Evolutionary conservation across 2,329 filamentous ascomycete species (phyloP), one percentile per base, ranked within the genome.

Genomic region (Amylocarpus encephaloides): DNA sequence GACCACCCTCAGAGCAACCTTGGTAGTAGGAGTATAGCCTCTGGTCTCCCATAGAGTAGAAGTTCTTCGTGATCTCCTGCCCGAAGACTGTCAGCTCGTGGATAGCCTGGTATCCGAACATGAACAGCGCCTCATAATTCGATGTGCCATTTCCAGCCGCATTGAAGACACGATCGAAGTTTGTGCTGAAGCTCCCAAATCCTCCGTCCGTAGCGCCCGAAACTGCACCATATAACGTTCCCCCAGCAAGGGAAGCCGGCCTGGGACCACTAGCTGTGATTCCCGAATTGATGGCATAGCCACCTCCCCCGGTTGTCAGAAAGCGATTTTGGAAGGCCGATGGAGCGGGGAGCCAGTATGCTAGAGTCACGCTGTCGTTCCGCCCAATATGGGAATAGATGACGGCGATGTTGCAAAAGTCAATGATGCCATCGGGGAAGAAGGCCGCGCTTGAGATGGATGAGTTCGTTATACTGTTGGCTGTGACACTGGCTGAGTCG

Each of bases 131-230:
- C 3, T 68, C 61, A 61, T 61, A 68, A 54, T 70, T 67, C 39
- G 68, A 52, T 3, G 70, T 71, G 5, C 69, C 68, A 43, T 72
- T 70, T 10, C 22, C 22, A 26, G 65, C 67, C 9, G 68, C 50
- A 1, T 72, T 62, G 50, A 69, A 66, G 2, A 62, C 67, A 2
- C 50, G 59, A 48, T 72, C 68, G 29, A 64, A 70, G 22, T 68
- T 61, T 18, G 63, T 70, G 41, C 65, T 58, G 58, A 77, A 77
- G 19, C 65, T 64, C 26, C 73, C 74, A 55, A 76, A 78, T 1
- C 76, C 75, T 12, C 71, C 75, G 51, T 76, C 72, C 0, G 75
- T 78, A 22, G 68, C 62, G 22, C 74, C 74, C 6, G 70, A 67
- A 2, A 70, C 73, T 36, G 72, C 73, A n/a, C 74, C 74, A 43